Evolutionary conservation across 371 early-diverging fungal species (phyloP).

Genomic region (Mortierella sp.): DNA sequence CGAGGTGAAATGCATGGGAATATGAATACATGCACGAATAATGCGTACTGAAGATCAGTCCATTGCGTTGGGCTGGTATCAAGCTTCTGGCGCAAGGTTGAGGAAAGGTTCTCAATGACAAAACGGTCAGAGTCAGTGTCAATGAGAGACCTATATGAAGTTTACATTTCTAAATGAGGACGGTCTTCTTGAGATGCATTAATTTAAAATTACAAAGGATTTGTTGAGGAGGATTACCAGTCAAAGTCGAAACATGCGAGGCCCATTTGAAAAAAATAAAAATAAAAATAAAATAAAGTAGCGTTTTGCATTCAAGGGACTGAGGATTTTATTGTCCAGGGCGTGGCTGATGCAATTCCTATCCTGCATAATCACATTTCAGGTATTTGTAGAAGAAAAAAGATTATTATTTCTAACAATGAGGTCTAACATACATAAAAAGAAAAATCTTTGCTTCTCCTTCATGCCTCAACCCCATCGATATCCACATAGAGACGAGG

Average conservation of each 20-base stretch:
- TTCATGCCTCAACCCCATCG: background rate
- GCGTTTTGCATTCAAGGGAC: too few species aligned
- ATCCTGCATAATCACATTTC: too few species aligned
- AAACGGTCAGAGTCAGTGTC: constrained; percentile 53
- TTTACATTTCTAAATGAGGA: background rate
- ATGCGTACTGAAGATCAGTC: constrained; percentile 48
- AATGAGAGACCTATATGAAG: constrained; percentile 38
- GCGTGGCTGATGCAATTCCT: too few species aligned
- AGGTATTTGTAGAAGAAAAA: too few species aligned
- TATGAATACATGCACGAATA: background rate
- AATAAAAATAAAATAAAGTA: background rate
- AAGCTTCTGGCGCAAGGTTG: constrained; percentile 32
- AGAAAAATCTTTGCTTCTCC: background rate
- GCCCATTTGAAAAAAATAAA: constrained; percentile 9
- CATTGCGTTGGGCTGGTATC: constrained; percentile 41
- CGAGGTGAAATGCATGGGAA: background rate
- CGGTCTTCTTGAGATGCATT: too few species aligned
- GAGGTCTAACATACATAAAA: too few species aligned
- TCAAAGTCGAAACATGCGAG: constrained; percentile 56
- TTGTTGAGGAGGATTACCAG: constrained; percentile 20
- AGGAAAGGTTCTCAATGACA: constrained; percentile 45
- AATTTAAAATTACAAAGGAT: background rate
- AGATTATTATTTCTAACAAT: too few species aligned
- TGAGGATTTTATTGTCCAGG: too few species aligned
- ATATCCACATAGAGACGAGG: constrained; percentile 22